Percentiles rank a stretch among this genome's conserved stretches.
Evolutionary conservation across 2,329 filamentous ascomycete species (phyloP).

Genomic region (Xylariaceae sp.): DNA sequence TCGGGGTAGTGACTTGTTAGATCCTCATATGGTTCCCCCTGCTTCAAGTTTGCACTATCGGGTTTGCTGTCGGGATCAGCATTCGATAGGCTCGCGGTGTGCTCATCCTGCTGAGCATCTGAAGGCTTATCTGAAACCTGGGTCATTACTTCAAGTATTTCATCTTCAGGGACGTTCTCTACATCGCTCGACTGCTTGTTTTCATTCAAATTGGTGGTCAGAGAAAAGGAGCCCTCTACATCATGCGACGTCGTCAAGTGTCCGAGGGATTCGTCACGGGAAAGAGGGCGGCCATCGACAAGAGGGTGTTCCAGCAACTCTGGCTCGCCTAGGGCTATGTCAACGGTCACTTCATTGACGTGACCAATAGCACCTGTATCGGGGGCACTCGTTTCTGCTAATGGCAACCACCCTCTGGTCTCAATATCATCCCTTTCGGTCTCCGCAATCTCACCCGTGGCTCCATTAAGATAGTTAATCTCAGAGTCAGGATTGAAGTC

Average conservation of each 20-base stretch:
- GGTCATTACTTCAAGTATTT: not conserved
- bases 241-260: not conserved
- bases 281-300: slow-evolving; percentile 2
- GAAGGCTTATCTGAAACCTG: not conserved
- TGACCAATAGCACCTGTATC: slow-evolving; percentile 6
- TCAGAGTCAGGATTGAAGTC: slow-evolving; percentile 22
- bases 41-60: not conserved
- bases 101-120: slow-evolving; percentile 1
- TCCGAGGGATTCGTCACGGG: not conserved
- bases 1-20: not conserved
- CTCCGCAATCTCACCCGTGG: slow-evolving; percentile 17
- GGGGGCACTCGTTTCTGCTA: slow-evolving; percentile 3
- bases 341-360: slow-evolving; percentile 2
- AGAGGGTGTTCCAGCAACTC: slow-evolving; percentile 4
- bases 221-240: not conserved
- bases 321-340: slow-evolving; percentile 3
- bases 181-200: not conserved
- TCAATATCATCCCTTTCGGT: slow-evolving; percentile 9
- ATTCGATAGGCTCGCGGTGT: not conserved
- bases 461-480: slow-evolving; percentile 26
- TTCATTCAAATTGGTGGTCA: not conserved
- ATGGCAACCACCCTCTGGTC: slow-evolving; percentile 17
- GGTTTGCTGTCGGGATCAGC: not conserved
- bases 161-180: slow-evolving; percentile 1
- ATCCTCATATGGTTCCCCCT: slow-evolving; percentile 6